Evolutionary conservation across 495 filamentous ascomycete species (phyloP), one percentile per base, ranked within the genome.

Genomic region (Friedmanniomyces endolithicus): DNA sequence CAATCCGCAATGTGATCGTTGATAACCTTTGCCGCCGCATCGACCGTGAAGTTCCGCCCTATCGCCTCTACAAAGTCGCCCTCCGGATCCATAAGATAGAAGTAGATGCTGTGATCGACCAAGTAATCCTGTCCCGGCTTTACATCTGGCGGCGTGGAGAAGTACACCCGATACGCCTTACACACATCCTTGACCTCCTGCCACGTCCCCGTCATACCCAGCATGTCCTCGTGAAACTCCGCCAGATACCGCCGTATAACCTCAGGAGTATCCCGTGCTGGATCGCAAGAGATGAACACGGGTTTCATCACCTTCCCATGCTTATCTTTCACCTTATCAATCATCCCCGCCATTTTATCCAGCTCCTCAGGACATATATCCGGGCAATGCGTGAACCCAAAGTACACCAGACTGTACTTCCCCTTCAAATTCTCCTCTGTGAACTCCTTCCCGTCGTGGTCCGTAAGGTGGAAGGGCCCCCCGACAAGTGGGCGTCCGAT

Each of bases 331-430:
- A 92, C 88, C 40, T 85, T 74, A 66, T 96, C 87, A 65, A 94
- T 87, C 76, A 95, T 94, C 59, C 74, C 74, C 46, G 90, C 87
- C 89, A 98, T 95, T 73, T 98, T 98, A 69, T 98, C 92, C 50
- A 98, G 83, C 74, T 98, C 92, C 61, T 98, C 92, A 27, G 92
- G 92, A 75, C 92, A 98, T 69, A 98, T 98, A 70, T 98, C 92
- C 12, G 92, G 92, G 68, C 92, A 98, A 70, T 95, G 89, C 14
- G 88, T 88, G 81, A 98, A 98, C 61, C 92, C 92, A 67, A 97
- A 98, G 71, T 98, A 98, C 43, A 72, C 69, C 74, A 98, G 73
- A 53, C 80, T 80, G 71, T 92, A 94, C 62, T 83, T 85, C 37
- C 92, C 92, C 74, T 81, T 85, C 75, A 95, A 72, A 67, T 94